Evolutionary conservation across 331 rosid species (phyloP).

Genomic region (Quercus tomentella): DNA sequence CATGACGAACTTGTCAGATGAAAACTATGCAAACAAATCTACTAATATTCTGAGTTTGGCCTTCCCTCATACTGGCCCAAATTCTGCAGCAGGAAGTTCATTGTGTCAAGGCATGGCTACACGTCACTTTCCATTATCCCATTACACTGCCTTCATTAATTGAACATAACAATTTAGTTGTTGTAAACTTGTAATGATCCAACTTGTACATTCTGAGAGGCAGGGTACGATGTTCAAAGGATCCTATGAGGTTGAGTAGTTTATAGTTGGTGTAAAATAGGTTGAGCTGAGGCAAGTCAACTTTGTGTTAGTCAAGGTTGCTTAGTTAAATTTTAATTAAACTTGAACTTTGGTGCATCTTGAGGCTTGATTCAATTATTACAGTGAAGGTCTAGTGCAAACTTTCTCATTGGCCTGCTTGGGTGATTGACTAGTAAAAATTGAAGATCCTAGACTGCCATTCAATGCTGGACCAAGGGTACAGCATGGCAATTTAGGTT

Average conservation of each 20-base stretch:
- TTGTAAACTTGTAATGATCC: not conserved
- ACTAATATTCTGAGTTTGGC: not conserved
- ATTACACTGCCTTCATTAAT: not conserved
- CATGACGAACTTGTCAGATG: not conserved
- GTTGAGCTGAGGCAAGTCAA: not conserved
- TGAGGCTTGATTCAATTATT: too few species aligned
- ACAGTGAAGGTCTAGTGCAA: too few species aligned
- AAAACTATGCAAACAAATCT: not conserved
- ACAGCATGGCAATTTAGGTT: too few species aligned
- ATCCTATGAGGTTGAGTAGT: not conserved
- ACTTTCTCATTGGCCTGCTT: not conserved
- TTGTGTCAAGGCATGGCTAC: not conserved
- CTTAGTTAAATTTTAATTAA: not conserved
- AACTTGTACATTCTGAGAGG: not conserved
- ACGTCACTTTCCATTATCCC: not conserved
- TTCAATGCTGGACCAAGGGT: not conserved
- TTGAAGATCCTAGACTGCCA: not conserved
- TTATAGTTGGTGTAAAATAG: not conserved
- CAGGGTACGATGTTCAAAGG: not conserved
- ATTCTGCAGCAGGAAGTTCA: not conserved
- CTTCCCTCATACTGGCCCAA: not conserved
- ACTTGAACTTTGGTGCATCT: not conserved
- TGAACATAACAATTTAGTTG: not conserved
- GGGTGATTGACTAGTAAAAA: not conserved
- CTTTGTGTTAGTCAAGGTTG: not conserved